A percentile compares a stretch with the other conserved stretches of the same genome.
Evolutionary conservation across 345 rosid genomes (phyloP).

Genomic region (Brassica nigra): DNA sequence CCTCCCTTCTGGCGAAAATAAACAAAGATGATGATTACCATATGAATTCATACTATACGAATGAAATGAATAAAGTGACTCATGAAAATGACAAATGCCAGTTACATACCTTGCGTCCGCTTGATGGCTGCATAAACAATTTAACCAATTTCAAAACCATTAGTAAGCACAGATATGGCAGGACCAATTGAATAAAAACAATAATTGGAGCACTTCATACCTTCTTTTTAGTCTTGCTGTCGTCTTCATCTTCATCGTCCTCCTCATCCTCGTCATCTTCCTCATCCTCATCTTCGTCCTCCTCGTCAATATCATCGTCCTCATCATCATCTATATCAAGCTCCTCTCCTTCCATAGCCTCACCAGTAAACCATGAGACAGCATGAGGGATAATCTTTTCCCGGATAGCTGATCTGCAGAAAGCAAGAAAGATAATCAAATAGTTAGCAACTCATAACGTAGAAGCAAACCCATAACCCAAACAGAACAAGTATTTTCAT

Average conservation of each 20-base stretch:
- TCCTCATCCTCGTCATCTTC: conserved; percentile 57
- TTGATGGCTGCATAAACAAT: conserved; percentile 20
- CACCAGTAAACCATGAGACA: conserved; percentile 91
- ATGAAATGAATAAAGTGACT: not conserved
- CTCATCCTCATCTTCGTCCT: conserved; percentile 31
- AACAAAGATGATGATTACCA: not conserved
- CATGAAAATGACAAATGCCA: not conserved
- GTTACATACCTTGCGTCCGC: conserved; percentile 53
- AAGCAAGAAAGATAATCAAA: not conserved
- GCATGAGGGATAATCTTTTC: conserved; percentile 90
- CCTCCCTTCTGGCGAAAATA: conserved; percentile 52
- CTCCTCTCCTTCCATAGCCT: conserved; percentile 68
- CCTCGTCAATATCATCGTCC: conserved; percentile 42
- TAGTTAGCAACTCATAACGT: conserved; percentile 4
- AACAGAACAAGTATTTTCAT: not conserved
- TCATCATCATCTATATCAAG: conserved; percentile 54
- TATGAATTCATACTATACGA: not conserved
- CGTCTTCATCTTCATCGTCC: conserved; percentile 59
- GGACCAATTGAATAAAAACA: not conserved
- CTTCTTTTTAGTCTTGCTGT: conserved; percentile 55
- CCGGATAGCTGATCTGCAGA: conserved; percentile 69
- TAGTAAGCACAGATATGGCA: conserved; percentile 27
- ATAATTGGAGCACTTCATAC: conserved; percentile 27
- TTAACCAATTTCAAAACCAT: not conserved
- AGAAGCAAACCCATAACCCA: not conserved